A percentile compares a stretch with the other conserved stretches of the same genome.
Conservation (phyloP, 192 early-diverging fungal genomes). For the Rhizophagus prolifer region DNA sequence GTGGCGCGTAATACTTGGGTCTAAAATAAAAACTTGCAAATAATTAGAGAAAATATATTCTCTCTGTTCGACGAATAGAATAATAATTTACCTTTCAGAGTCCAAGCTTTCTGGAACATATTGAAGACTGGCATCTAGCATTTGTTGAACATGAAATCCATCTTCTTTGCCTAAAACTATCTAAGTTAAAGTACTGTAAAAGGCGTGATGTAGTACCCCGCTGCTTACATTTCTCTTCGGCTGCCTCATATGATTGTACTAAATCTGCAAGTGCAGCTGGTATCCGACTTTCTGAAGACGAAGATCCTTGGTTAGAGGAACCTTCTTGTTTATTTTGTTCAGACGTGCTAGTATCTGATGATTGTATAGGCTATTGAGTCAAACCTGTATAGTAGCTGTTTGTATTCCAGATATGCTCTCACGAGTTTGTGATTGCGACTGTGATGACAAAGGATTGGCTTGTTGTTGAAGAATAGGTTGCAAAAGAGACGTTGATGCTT, state of each 20-base stretch:
- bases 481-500: not conserved
- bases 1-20: conserved; percentile 73
- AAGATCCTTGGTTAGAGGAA: not conserved
- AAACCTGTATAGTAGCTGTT: not conserved
- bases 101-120: conserved; percentile 81
- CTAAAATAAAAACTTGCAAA: conserved; percentile 27
- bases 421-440: not conserved
- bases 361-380: not conserved
- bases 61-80: too few species aligned
- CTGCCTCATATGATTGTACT: conserved; percentile 55
- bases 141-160: conserved; percentile 53
- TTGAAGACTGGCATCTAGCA: conserved; percentile 85
- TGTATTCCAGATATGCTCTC: not conserved
- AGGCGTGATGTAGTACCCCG: conserved; percentile 14
- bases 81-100: conserved; percentile 67
- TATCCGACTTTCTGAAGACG: conserved; percentile 44
- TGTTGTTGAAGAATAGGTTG: conserved; percentile 6
- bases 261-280: conserved; percentile 54
- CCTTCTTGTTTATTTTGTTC: conserved; percentile 29
- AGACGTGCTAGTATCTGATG: not conserved
- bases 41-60: conserved; percentile 2
- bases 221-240: conserved; percentile 47
- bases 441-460: not conserved
- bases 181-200: not conserved
- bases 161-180: conserved; percentile 47